These are phyloP conservation scores for Calonectria pseudoturangicola DNA, from an alignment of 2,329 filamentous ascomycete genomes.

Conservation along the genomic window DNA sequence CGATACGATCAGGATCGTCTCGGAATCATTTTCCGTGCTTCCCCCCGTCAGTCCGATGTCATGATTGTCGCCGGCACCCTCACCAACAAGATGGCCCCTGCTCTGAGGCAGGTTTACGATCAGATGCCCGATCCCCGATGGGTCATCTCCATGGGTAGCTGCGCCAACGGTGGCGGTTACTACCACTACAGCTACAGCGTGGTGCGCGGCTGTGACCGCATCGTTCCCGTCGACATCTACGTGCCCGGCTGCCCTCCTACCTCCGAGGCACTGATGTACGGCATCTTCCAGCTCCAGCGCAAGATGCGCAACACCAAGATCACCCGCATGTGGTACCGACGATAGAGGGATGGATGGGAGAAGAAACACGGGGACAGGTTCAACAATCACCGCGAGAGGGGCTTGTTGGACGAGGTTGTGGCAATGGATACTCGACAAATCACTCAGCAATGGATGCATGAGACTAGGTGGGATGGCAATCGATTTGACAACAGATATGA, in stretches of 20 bases:
- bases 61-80: slow-evolving; percentile 96
- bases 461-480: slow-evolving; percentile 34
- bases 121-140: slow-evolving; percentile 95
- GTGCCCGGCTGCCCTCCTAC: slow-evolving; percentile 83
- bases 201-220: slow-evolving; percentile 83
- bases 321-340: slow-evolving; percentile 75
- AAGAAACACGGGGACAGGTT: neutral
- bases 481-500: slow-evolving; percentile 37
- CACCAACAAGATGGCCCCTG: slow-evolving; percentile 97
- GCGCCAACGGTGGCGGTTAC: slow-evolving; percentile 89
- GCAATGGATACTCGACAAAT: slow-evolving; percentile 35
- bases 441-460: slow-evolving; percentile 32
- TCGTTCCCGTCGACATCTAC: slow-evolving; percentile 88
- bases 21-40: slow-evolving; percentile 93
- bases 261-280: slow-evolving; percentile 78
- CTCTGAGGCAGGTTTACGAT: slow-evolving; percentile 92
- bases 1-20: slow-evolving; percentile 92
- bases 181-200: slow-evolving; percentile 92
- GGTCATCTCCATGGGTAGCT: slow-evolving; percentile 90
- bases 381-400: slow-evolving; percentile 12
- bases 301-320: slow-evolving; percentile 81
- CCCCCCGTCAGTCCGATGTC: slow-evolving; percentile 90
- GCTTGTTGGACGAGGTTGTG: slow-evolving; percentile 28
- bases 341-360: slow-evolving; percentile 60
- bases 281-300: slow-evolving; percentile 85